Conservation (phyloP, 176 grass and related monocot genomes). For the Rhipidocladum racemiflorum region DNA sequence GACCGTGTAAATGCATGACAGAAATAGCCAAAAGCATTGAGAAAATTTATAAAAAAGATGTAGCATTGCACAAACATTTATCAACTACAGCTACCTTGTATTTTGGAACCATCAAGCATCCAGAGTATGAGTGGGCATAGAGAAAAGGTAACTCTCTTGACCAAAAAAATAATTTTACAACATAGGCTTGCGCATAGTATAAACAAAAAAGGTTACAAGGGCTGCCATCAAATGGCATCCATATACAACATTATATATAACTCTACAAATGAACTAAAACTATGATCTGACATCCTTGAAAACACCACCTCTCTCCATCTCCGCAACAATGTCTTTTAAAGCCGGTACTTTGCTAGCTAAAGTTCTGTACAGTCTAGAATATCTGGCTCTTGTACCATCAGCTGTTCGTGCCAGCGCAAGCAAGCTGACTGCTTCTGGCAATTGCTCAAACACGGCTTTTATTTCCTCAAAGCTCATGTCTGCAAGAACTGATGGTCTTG, state of each 20-base stretch:
- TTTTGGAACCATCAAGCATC: neutral
- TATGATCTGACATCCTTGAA: conserved; percentile 88
- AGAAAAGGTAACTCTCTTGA: conserved; percentile 13
- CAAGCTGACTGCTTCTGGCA: conserved; percentile 93
- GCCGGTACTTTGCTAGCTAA: conserved; percentile 89
- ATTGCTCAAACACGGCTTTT: conserved; percentile 66
- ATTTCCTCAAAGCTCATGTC: conserved; percentile 89
- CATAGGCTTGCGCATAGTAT: conserved; percentile 35
- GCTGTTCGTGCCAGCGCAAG: conserved; percentile 89
- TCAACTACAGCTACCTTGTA: conserved; percentile 9
- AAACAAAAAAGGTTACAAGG: conserved; percentile 27
- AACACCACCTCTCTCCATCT: conserved; percentile 78
- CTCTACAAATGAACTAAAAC: conserved; percentile 33
- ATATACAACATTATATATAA: conserved; percentile 49
- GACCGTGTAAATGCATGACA: neutral
- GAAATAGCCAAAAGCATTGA: neutral
- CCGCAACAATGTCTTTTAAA: conserved; percentile 76
- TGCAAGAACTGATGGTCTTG: conserved; percentile 72
- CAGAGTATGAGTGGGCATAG: neutral
- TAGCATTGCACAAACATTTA: conserved; percentile 4
- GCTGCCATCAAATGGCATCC: conserved; percentile 34
- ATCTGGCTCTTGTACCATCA: conserved; percentile 93
- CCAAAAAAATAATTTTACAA: conserved; percentile 46
- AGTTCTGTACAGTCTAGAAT: conserved; percentile 97
- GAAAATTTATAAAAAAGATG: conserved; percentile 16